Percentiles rank a stretch among this genome's conserved stretches.
Evolutionary conservation across 805 yeast genomes (phyloP).

Genomic region (Myxozyma monticola): DNA sequence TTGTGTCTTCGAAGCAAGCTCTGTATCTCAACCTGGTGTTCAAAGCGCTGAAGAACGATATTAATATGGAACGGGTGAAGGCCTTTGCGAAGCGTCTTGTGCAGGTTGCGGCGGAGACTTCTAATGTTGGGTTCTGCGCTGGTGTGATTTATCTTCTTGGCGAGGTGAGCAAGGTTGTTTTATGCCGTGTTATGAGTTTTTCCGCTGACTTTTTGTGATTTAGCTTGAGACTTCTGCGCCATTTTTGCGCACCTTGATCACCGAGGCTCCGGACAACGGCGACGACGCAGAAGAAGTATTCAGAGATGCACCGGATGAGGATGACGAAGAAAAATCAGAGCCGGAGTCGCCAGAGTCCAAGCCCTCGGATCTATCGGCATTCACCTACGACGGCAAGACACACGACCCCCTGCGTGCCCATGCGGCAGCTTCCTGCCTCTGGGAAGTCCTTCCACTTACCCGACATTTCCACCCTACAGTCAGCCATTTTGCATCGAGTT

Average conservation of each 20-base stretch:
- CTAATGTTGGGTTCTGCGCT: constrained; percentile 80
- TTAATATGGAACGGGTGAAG: constrained; percentile 59
- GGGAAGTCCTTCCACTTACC: constrained; percentile 79
- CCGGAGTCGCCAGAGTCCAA: constrained; percentile 11
- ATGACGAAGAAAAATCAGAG: constrained; percentile 32
- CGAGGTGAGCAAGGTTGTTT: constrained; percentile 49
- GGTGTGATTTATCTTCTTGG: constrained; percentile 77
- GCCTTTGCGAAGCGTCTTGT: constrained; percentile 90
- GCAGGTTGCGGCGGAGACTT: constrained; percentile 83
- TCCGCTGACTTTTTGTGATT: background rate
- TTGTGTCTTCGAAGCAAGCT: constrained; percentile 87
- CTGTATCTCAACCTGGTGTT: constrained; percentile 83
- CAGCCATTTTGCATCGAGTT: constrained; percentile 69
- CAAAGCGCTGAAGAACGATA: constrained; percentile 77
- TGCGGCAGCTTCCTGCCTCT: constrained; percentile 75
- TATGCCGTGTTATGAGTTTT: background rate
- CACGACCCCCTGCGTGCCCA: constrained; percentile 93
- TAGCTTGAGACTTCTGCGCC: constrained; percentile 60
- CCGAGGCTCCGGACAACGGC: constrained; percentile 52
- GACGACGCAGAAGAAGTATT: constrained; percentile 46
- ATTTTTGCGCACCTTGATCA: constrained; percentile 61
- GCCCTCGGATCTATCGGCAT: constrained; percentile 16
- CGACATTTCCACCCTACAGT: constrained; percentile 93
- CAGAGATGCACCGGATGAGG: constrained; percentile 39
- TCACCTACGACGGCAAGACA: constrained; percentile 75